Evolutionary conservation across 2,329 filamentous ascomycete genomes (phyloP).

Genomic region (Aspergillus pseudonomiae): DNA sequence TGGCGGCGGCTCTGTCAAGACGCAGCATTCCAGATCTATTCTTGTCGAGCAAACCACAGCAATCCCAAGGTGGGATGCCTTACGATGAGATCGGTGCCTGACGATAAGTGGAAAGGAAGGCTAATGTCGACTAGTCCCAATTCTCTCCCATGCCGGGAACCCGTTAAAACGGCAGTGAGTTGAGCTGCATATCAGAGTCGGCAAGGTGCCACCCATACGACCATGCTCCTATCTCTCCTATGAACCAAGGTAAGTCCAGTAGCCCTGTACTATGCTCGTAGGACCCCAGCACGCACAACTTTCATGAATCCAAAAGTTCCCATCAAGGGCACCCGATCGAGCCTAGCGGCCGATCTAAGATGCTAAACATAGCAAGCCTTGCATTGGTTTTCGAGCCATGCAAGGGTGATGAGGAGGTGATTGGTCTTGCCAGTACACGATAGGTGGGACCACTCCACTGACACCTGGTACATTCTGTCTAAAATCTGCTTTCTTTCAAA

Average conservation of each 20-base stretch:
- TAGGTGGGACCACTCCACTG: slow-evolving; percentile 15
- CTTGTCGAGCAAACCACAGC: neutral
- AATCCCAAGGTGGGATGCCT: neutral
- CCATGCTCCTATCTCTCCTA: neutral
- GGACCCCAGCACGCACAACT: neutral
- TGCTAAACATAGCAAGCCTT: slow-evolving; percentile 32
- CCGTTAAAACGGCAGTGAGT: neutral
- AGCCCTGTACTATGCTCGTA: neutral
- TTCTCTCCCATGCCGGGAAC: neutral
- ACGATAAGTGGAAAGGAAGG: neutral
- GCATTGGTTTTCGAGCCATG: slow-evolving; percentile 22
- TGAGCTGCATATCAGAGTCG: neutral
- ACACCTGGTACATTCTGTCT: neutral
- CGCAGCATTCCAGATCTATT: neutral
- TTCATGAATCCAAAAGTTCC: neutral
- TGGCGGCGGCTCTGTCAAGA: slow-evolving; percentile 15
- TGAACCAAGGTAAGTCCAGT: neutral
- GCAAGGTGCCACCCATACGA: neutral
- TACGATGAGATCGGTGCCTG: neutral
- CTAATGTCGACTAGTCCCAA: neutral
- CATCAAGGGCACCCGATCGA: neutral
- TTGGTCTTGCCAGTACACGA: slow-evolving; percentile 11
- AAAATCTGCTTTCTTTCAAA: slow-evolving; percentile 13
- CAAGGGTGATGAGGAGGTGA: slow-evolving; percentile 8
- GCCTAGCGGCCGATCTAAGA: slow-evolving; percentile 26